A percentile compares a stretch with the other conserved stretches of the same genome.
Conservation (phyloP, 2,329 filamentous ascomycete species). For the Diaporthe citriasiana region DNA sequence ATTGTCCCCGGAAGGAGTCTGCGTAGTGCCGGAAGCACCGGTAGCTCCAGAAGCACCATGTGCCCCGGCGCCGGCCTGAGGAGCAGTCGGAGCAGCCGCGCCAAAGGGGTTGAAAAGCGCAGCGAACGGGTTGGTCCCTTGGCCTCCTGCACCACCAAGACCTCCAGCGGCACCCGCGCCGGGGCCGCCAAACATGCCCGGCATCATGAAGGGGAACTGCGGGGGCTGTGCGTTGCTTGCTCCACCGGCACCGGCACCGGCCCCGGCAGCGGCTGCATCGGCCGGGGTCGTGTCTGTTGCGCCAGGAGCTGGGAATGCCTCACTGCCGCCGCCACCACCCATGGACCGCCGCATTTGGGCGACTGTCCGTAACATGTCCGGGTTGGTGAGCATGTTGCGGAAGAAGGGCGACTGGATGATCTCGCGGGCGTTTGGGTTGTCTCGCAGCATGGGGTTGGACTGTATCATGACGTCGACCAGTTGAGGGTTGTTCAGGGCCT, state of each 20-base stretch:
- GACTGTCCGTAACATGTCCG: slow-evolving; percentile 84
- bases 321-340: slow-evolving; percentile 64
- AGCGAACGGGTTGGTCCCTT: slow-evolving; percentile 55
- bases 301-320: slow-evolving; percentile 88
- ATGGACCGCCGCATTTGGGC: slow-evolving; percentile 85
- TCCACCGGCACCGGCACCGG: slow-evolving; percentile 38
- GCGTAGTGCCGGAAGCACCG: slow-evolving; percentile 6
- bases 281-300: slow-evolving; percentile 86
- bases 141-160: slow-evolving; percentile 41
- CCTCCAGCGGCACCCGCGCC: slow-evolving; percentile 43
- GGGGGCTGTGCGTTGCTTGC: slow-evolving; percentile 51
- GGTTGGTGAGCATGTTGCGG: slow-evolving; percentile 93
- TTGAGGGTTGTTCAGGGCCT: slow-evolving; percentile 90
- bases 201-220: slow-evolving; percentile 49
- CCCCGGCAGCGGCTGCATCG: slow-evolving; percentile 54
- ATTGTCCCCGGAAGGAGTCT: slow-evolving; percentile 45
- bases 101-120: slow-evolving; percentile 60
- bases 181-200: slow-evolving; percentile 51
- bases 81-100: slow-evolving; percentile 46
- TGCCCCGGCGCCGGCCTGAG: slow-evolving; percentile 48
- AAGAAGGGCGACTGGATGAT: slow-evolving; percentile 92
- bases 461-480: slow-evolving; percentile 96
- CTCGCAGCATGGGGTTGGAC: slow-evolving; percentile 85
- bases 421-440: slow-evolving; percentile 82
- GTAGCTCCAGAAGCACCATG: background rate